A percentile compares a stretch with the other conserved stretches of the same genome.
Conservation (phyloP, 2,329 filamentous ascomycete genomes). For the Fusarium fujikuroi region DNA sequence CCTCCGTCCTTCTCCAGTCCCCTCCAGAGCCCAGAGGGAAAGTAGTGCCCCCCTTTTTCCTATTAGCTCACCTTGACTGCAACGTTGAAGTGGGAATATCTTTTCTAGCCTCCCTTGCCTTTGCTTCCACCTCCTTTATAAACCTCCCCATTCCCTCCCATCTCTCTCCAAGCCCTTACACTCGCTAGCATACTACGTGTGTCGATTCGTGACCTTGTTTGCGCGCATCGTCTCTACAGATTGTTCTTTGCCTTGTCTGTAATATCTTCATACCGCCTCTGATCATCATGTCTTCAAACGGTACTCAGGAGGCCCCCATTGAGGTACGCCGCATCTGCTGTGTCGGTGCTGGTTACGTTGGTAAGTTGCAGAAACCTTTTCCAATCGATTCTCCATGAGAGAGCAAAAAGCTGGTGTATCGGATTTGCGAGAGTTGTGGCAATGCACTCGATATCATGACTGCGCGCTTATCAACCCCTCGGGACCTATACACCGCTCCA, state of each 20-base stretch:
- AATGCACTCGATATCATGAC: constrained; percentile 10
- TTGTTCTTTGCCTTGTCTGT: constrained; percentile 23
- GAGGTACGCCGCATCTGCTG: constrained; percentile 73
- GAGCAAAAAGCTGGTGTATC: background rate
- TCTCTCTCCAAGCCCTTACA: constrained; percentile 19
- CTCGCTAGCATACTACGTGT: constrained; percentile 39
- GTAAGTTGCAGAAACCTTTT: constrained; percentile 57
- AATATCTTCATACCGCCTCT: constrained; percentile 27
- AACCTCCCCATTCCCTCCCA: constrained; percentile 27
- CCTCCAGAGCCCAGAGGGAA: constrained; percentile 11
- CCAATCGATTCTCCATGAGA: background rate
- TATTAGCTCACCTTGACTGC: constrained; percentile 30
- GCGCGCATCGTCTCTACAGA: constrained; percentile 33
- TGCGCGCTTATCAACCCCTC: constrained; percentile 13
- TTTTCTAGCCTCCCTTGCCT: constrained; percentile 37
- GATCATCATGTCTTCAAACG: constrained; percentile 47
- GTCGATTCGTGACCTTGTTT: constrained; percentile 38
- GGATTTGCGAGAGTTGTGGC: background rate
- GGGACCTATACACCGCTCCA: constrained; percentile 3
- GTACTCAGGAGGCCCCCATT: constrained; percentile 43
- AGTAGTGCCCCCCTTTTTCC: constrained; percentile 31
- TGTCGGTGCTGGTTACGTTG: constrained; percentile 80
- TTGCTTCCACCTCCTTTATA: constrained; percentile 37
- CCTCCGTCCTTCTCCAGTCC: constrained; percentile 5
- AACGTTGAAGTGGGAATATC: constrained; percentile 40